A percentile compares a stretch with the other conserved stretches of the same genome.
Conservation (phyloP, 345 rosid species). For the Pelargonium nanum region DNA sequence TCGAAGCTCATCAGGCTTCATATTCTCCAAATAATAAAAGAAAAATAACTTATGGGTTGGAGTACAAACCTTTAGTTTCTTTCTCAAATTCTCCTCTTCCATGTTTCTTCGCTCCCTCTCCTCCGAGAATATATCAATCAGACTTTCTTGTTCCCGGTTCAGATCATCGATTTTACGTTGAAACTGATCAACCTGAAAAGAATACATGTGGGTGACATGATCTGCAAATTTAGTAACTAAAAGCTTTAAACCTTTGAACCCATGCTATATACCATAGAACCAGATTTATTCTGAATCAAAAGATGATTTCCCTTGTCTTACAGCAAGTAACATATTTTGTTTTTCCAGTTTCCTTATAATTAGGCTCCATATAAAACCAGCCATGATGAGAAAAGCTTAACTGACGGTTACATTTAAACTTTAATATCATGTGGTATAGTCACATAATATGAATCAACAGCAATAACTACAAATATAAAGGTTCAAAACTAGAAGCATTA, state of each 20-base stretch:
- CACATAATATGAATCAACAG: background rate
- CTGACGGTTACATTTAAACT: background rate
- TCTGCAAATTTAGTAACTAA: background rate
- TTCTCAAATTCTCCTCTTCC: conserved; percentile 62
- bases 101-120: conserved; percentile 60
- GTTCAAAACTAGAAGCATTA: background rate
- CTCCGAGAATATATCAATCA: conserved; percentile 60
- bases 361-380: background rate
- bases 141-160: conserved; percentile 61
- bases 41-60: background rate
- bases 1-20: background rate
- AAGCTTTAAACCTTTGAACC: background rate
- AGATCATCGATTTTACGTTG: conserved; percentile 39
- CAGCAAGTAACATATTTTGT: no score
- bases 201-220: background rate
- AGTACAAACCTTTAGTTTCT: conserved; percentile 47
- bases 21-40: background rate
- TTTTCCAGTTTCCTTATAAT: background rate
- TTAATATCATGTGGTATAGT: background rate
- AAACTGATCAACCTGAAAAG: conserved; percentile 39
- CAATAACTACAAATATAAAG: background rate
- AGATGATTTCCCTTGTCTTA: no score
- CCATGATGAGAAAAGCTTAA: background rate
- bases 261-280: background rate
- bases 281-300: background rate